Base-by-base conservation (phyloP, 2,329 filamentous ascomycete species). In the Alternaria incomplexa region DNA sequence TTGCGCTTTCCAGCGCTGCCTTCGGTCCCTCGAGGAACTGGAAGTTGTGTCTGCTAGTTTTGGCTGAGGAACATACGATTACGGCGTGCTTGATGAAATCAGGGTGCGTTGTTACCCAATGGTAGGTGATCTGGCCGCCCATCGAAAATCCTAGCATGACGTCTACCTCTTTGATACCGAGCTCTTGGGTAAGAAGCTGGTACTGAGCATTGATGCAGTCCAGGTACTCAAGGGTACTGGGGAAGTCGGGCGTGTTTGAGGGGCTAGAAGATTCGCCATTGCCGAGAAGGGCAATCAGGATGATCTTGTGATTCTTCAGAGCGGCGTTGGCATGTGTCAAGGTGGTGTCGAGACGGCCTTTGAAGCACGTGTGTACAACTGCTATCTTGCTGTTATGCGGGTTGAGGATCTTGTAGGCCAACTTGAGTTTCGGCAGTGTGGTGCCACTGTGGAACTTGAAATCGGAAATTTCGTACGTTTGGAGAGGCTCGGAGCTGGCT, bases 121-220 rank as follows among this genome's bases (percentile, higher is more conserved):
- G 83, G 58, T 85, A 88, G 3, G 85, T 81, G 58, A 86, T 82
- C 22, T 83, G 83, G 1, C 85, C 86, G 40, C 85, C 86, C 86
- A 88, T 87, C 51, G 83, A 86, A 81, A 86, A 88, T 2, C 86
- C 86, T 3, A 87, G 70, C 30, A 87, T 83, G 10, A 83, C 81
- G 13, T 83, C 80, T 0, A 86, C 77, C 36, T 80, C 76, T 12
- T 70, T 68, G 13, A 87, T 73, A 2, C 80, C 80, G 0, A 88
- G 77, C 5, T 76, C 70, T 47, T 81, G 63, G 6, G 65, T 70
- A 0, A 79, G 79, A 2, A 87, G 80, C 0, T 73, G 69, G 56
- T 85, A 72, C 69, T 88, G 85, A 0, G 85, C 81, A 0, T 76
- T 77, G n/a, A 88, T 82, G 64, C 86, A 86, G 68, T 88, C 86